phyloP scores from a whole-genome alignment of 2,329 filamentous ascomycete species.

The Hypomyces rosellus region DNA sequence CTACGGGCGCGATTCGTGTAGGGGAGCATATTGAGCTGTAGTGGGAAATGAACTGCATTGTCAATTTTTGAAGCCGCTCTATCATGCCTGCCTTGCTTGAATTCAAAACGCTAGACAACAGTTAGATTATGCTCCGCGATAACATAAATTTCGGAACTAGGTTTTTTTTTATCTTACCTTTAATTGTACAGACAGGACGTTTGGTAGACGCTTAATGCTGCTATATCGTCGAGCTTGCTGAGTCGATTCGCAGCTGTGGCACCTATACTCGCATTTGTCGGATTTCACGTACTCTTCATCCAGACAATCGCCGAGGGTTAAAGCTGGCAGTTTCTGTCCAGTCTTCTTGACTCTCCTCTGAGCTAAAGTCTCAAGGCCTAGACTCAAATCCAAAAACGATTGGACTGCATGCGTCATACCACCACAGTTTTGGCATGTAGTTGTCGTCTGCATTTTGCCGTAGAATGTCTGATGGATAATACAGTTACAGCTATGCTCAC shows the following conservation, averaged over 20 bases:
- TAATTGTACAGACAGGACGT: conserved; percentile 84
- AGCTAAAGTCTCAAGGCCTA: conserved; percentile 71
- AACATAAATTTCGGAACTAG: too few species aligned
- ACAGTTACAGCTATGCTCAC: conserved; percentile 68
- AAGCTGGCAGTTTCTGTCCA: conserved; percentile 36
- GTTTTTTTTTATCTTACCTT: conserved; percentile 53
- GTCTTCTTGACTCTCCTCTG: conserved; percentile 58
- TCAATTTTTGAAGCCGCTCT: conserved; percentile 79
- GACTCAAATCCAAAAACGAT: conserved; percentile 82
- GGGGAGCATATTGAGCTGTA: conserved; percentile 82
- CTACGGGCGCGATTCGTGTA: conserved; percentile 66
- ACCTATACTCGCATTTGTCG: conserved; percentile 86
- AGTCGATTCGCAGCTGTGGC: conserved; percentile 68
- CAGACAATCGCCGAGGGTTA: conserved; percentile 65
- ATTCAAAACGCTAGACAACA: conserved; percentile 58
- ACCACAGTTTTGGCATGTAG: conserved; percentile 82
- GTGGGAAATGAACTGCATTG: conserved; percentile 76
- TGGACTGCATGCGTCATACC: conserved; percentile 78
- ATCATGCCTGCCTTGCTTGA: conserved; percentile 57
- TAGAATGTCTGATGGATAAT: conserved; percentile 94
- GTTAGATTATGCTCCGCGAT: neutral
- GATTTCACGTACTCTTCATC: conserved; percentile 79
- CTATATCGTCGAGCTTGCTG: conserved; percentile 80
- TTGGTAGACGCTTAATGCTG: conserved; percentile 76
- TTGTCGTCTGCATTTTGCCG: conserved; percentile 82